These are phyloP conservation scores for Melampsora larici-populina DNA, from an alignment of 1,284 basidiomycete genomes.

Conservation along the genomic window DNA sequence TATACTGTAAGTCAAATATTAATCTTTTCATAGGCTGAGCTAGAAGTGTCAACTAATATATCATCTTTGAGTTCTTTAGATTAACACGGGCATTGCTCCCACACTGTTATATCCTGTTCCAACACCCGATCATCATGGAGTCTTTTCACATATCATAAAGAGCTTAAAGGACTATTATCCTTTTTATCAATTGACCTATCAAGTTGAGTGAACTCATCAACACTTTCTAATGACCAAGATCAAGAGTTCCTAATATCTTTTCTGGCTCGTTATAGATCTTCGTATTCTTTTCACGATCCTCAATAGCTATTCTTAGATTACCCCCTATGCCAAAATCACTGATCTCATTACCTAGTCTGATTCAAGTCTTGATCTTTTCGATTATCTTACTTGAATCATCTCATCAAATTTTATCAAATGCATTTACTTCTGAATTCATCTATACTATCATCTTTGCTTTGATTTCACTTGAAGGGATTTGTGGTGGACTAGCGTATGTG, in stretches of 20 bases:
- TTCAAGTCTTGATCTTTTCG: slow-evolving; percentile 66
- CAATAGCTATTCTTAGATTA: slow-evolving; percentile 74
- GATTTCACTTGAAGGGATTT: slow-evolving; percentile 77
- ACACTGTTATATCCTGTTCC: slow-evolving; percentile 88
- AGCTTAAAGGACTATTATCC: slow-evolving; percentile 91
- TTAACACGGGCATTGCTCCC: slow-evolving; percentile 72
- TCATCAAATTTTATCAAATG: slow-evolving; percentile 63
- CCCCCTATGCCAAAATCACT: slow-evolving; percentile 72
- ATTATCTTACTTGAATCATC: slow-evolving; percentile 66
- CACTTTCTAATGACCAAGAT: neutral
- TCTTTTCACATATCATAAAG: slow-evolving; percentile 73
- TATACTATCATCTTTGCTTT: slow-evolving; percentile 56
- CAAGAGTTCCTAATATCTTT: neutral
- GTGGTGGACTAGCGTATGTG: slow-evolving; percentile 79
- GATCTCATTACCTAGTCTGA: slow-evolving; percentile 69
- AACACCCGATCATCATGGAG: slow-evolving; percentile 59
- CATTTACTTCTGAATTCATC: slow-evolving; percentile 67
- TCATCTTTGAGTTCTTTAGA: slow-evolving; percentile 45
- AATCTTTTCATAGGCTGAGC: neutral
- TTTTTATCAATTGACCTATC: slow-evolving; percentile 57
- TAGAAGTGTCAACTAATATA: neutral
- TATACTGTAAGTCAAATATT: slow-evolving; percentile 65
- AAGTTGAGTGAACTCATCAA: slow-evolving; percentile 26
- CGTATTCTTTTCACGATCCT: slow-evolving; percentile 91
- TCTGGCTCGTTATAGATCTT: slow-evolving; percentile 69